phyloP scores from a whole-genome alignment of 2,329 filamentous ascomycete species.

The Cladosporium sp. region DNA sequence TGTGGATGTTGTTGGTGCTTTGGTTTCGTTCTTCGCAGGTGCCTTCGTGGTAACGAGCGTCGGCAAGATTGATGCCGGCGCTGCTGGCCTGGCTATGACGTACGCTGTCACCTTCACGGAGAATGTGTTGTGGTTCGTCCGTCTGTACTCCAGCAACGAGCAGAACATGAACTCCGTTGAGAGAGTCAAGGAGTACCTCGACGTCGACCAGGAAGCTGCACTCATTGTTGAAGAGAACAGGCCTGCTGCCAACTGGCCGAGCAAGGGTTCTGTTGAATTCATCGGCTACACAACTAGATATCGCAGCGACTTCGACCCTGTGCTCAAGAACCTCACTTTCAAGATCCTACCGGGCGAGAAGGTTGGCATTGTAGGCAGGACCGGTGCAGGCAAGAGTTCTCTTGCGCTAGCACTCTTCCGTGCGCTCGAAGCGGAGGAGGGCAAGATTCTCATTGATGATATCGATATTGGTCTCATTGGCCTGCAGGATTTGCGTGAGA shows the following conservation, averaged over 20 bases:
- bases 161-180: slow-evolving; percentile 99
- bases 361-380: slow-evolving; percentile 92
- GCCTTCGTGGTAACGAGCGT: slow-evolving; percentile 83
- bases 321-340: slow-evolving; percentile 79
- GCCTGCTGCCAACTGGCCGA: slow-evolving; percentile 78
- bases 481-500: slow-evolving; percentile 85
- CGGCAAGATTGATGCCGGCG: slow-evolving; percentile 79
- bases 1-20: slow-evolving; percentile 81
- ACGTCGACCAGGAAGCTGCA: slow-evolving; percentile 88
- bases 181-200: slow-evolving; percentile 93
- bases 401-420: slow-evolving; percentile 90
- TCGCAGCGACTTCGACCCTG: slow-evolving; percentile 79
- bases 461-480: slow-evolving; percentile 89
- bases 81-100: slow-evolving; percentile 87
- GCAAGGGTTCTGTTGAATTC: slow-evolving; percentile 79
- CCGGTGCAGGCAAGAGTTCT: slow-evolving; percentile 94
- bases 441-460: slow-evolving; percentile 84
- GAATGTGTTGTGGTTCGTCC: slow-evolving; percentile 93
- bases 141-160: slow-evolving; percentile 89
- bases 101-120: slow-evolving; percentile 97
- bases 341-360: slow-evolving; percentile 83
- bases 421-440: slow-evolving; percentile 82
- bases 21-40: slow-evolving; percentile 91
- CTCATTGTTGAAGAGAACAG: slow-evolving; percentile 72
- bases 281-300: slow-evolving; percentile 93